Evolutionary conservation across 306 rosid genomes (phyloP).

Genomic region (Trifolium repens): DNA sequence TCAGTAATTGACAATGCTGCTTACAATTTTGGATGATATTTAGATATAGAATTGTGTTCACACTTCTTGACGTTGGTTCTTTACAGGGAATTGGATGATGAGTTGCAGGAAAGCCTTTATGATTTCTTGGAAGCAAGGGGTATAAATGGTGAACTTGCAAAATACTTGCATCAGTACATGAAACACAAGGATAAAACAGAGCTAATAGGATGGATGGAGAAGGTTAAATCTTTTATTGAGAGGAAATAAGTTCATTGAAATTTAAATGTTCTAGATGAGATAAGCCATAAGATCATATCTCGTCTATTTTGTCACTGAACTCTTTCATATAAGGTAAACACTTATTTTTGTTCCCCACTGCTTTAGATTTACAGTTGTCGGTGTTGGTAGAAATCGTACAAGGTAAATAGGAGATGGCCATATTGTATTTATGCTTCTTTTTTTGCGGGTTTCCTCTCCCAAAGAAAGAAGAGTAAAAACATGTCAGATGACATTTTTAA

Average conservation of each 20-base stretch:
- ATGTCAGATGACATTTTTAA: neutral
- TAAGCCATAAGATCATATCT: conserved; percentile 26
- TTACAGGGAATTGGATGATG: conserved; percentile 89
- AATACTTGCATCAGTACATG: conserved; percentile 73
- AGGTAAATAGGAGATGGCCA: conserved; percentile 27
- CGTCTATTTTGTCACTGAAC: conserved; percentile 26
- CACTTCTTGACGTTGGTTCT: conserved; percentile 32
- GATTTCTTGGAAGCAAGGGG: conserved; percentile 85
- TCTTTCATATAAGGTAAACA: conserved; percentile 20
- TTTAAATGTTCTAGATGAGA: conserved; percentile 35
- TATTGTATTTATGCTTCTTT: conserved; percentile 26
- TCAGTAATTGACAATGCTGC: neutral
- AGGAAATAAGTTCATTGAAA: conserved; percentile 47
- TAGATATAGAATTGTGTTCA: conserved; percentile 17
- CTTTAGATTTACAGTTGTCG: conserved; percentile 25
- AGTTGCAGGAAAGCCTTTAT: conserved; percentile 72
- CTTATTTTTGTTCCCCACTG: conserved; percentile 14
- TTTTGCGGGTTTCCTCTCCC: neutral
- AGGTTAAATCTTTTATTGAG: conserved; percentile 73
- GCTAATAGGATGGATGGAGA: conserved; percentile 76
- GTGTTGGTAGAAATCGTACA: conserved; percentile 19
- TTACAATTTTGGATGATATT: neutral
- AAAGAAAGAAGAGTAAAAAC: neutral
- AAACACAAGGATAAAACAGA: conserved; percentile 81
- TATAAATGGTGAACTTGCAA: conserved; percentile 65